Conservation (phyloP, 2,329 filamentous ascomycete species). For the Cladosporium austrohemisphaericum region DNA sequence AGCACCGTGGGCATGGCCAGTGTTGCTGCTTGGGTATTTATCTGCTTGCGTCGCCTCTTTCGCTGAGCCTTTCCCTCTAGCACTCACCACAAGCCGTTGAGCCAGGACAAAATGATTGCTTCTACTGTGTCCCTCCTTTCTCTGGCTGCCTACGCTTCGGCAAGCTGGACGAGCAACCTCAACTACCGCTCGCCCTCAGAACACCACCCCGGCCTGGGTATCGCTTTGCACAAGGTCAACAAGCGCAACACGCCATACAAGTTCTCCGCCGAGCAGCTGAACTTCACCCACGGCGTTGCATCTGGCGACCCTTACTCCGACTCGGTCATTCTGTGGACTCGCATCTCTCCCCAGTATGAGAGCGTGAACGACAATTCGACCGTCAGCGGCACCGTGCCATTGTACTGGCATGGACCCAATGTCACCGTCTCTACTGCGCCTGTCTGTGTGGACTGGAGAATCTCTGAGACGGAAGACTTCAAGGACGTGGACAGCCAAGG, state of each 20-base stretch:
- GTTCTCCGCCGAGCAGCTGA: conserved; percentile 47
- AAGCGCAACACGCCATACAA: conserved; percentile 50
- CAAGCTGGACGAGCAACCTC: conserved; percentile 44
- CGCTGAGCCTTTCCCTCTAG: background rate
- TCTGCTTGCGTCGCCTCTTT: background rate
- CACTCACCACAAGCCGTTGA: background rate
- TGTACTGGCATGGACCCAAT: conserved; percentile 55
- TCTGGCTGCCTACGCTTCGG: conserved; percentile 23
- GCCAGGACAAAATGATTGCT: conserved; percentile 20
- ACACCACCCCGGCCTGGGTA: conserved; percentile 60
- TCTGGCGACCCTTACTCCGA: conserved; percentile 45
- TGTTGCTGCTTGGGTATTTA: background rate
- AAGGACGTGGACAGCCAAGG: conserved; percentile 53
- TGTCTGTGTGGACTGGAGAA: conserved; percentile 64
- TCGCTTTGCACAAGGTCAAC: conserved; percentile 59
- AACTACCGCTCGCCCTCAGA: conserved; percentile 67
- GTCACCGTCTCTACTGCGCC: conserved; percentile 54
- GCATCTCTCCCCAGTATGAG: conserved; percentile 38
- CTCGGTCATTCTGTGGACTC: conserved; percentile 42
- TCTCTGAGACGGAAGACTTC: conserved; percentile 50
- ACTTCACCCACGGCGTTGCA: conserved; percentile 57
- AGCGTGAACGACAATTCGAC: conserved; percentile 45
- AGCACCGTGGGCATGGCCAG: background rate
- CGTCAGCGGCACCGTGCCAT: conserved; percentile 52
- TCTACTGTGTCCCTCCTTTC: conserved; percentile 18